Base-by-base conservation (phyloP, 176 grass and related monocot species). In the Areca catechu region DNA sequence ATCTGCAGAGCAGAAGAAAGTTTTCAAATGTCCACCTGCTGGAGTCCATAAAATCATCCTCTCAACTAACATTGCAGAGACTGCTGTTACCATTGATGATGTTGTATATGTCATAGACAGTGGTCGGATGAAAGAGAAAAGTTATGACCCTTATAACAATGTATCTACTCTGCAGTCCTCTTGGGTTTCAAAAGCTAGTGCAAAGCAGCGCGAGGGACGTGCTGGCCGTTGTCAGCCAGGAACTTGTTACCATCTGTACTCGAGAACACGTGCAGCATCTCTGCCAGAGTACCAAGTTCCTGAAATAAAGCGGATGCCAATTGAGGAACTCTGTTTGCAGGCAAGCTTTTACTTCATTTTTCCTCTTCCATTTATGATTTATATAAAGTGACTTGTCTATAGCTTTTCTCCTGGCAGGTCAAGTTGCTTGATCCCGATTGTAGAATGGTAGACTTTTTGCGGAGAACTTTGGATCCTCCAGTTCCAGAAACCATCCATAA, bases 51-150 rank as follows among this genome's bases (percentile, higher is more conserved):
- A 97, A 84, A 97, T 97, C 70, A 91, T 97, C 77, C 72, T 97
- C 58, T 97, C 92, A 62, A 97, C 86, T 15, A 97, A 97, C 74
- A 97, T 97, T 62, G 83, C 92, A 30, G 92, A 97, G 83, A 97
- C 86, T 58, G 80, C 92, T 65, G 80, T 97, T 49, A 97, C 92
- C 54, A 97, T 97, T 77, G 86, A 97, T 82, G 92, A 97, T 75
- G 69, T 97, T 54, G 86, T 97, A 56, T 97, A 79, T 73, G 87
- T 97, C 22, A 88, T 97, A 74, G 92, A 91, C 68, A 90, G 68
- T 85, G 92, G 92, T 22, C 77, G 86, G 63, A 97, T 97, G 92
- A 97, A 97, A 79, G 92, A 91, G 72, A 97, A 91, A 81, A 97
- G 81, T 67, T 97, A 97, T 80, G 92, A 97, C 85, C 92, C 92